Evolutionary conservation across 495 filamentous ascomycete genomes (phyloP).

Genomic region (Neurospora sp.): DNA sequence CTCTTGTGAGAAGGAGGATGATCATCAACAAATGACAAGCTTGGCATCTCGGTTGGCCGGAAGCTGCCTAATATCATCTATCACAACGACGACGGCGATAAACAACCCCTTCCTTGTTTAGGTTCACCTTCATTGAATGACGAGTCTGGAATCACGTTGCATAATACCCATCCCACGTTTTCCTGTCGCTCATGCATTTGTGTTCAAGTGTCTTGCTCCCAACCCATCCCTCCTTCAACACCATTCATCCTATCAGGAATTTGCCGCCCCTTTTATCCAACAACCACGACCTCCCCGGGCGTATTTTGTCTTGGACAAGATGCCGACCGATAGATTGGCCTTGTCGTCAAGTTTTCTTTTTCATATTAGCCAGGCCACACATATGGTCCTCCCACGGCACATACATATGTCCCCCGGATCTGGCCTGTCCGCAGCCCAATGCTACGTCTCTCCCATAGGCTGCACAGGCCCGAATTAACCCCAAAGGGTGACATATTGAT

Average conservation of each 20-base stretch:
- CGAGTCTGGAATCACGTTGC: not conserved
- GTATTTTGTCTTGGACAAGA: no score
- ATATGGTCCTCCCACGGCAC: not conserved
- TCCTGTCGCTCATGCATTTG: not conserved
- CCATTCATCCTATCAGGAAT: not conserved
- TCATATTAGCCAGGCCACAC: not conserved
- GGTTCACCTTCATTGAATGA: not conserved
- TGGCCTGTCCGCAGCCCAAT: not conserved
- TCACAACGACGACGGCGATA: not conserved
- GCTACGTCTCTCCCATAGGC: not conserved
- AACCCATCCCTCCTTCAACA: not conserved
- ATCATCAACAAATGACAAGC: not conserved
- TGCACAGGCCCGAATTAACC: not conserved
- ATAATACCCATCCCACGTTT: not conserved
- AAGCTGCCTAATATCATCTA: not conserved
- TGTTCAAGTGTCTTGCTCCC: not conserved
- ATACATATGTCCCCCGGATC: not conserved
- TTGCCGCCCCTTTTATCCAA: not conserved
- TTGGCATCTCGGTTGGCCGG: not conserved
- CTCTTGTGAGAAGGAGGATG: no score
- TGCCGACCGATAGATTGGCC: not conserved
- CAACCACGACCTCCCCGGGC: not conserved
- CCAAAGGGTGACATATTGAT: not conserved
- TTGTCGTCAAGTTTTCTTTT: not conserved
- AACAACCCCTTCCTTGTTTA: not conserved